A percentile compares a stretch with the other conserved stretches of the same genome.
Evolutionary conservation across 2,329 filamentous ascomycete genomes (phyloP).

Genomic region (Aureobasidium pullulans): DNA sequence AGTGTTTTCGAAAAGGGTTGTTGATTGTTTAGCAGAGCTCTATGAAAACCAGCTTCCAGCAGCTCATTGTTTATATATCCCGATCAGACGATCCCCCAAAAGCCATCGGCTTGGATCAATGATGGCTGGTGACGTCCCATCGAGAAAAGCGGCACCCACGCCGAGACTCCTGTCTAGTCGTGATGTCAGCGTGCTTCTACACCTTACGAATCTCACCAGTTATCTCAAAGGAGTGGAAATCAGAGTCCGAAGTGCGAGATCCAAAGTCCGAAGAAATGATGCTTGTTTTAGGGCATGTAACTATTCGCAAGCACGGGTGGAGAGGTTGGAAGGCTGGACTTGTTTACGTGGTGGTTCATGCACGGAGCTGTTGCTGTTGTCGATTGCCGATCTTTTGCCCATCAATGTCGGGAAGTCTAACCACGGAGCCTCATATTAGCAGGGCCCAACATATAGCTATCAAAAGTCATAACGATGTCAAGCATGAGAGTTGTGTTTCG

Average conservation of each 20-base stretch:
- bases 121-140: neutral
- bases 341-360: neutral
- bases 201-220: neutral
- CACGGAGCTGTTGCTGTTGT: neutral
- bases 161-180: neutral
- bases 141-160: neutral
- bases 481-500: no score
- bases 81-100: neutral
- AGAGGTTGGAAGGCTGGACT: neutral
- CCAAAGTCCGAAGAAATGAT: slow-evolving; percentile 1
- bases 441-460: neutral
- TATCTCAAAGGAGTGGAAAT: neutral
- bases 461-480: no score
- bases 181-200: neutral
- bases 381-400: neutral
- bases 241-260: slow-evolving; percentile 4
- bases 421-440: neutral
- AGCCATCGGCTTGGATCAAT: neutral
- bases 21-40: no score
- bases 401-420: neutral
- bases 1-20: no score
- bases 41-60: neutral
- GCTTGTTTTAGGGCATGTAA: no score
- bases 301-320: neutral
- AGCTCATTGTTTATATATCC: neutral